These are phyloP conservation scores for Calonectria naviculata DNA, from an alignment of 2,329 filamentous ascomycete species.

Conservation along the genomic window DNA sequence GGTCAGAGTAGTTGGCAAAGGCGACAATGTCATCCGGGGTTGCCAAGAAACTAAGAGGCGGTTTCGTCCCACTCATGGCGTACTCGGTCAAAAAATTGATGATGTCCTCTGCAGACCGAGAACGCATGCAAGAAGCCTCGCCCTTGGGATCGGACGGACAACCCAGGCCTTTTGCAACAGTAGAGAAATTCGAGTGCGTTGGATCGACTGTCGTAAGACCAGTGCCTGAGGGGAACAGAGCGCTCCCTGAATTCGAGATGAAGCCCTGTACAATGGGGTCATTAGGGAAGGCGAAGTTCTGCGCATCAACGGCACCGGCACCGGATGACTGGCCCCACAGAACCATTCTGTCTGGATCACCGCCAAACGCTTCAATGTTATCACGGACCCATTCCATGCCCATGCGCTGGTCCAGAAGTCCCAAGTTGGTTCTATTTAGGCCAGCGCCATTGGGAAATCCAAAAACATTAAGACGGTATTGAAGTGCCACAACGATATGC, in stretches of 20 bases:
- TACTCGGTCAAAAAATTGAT: neutral
- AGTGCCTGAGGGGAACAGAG: neutral
- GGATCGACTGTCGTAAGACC: neutral
- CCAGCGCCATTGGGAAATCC: neutral
- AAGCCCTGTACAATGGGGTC: constrained; percentile 9
- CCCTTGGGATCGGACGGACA: neutral
- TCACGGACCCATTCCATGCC: constrained; percentile 2
- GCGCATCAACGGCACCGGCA: neutral
- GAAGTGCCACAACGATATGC: neutral
- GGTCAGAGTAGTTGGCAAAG: neutral
- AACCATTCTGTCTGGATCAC: neutral
- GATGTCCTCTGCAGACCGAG: neutral
- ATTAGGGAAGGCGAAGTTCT: constrained; percentile 5
- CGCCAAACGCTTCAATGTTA: neutral
- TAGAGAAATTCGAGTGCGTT: neutral
- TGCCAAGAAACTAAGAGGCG: neutral
- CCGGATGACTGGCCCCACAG: neutral
- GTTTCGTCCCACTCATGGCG: neutral
- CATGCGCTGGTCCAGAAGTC: neutral
- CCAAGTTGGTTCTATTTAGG: neutral
- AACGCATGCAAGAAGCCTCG: neutral
- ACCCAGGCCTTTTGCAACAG: neutral
- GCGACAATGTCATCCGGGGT: neutral
- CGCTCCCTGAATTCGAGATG: constrained; percentile 1
- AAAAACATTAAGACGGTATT: constrained; percentile 1